Evolutionary conservation across 305 asterid genomes (phyloP), one percentile per base, ranked within the genome.

Genomic region (Rubia tinctorum): DNA sequence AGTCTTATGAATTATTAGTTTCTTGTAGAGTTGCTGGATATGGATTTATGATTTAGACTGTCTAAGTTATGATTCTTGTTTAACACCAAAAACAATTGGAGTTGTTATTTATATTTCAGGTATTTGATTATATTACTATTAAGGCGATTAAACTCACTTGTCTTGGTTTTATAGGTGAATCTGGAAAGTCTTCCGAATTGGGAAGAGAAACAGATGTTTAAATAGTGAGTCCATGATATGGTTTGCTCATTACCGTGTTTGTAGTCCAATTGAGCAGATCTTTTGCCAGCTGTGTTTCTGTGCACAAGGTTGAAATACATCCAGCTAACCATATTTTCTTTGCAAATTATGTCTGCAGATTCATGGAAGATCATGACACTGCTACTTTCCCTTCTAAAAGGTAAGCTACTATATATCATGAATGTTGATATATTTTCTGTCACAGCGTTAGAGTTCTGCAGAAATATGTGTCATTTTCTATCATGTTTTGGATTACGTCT

Each of bases 341-440:
- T 7, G 11, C 44, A 22, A 18, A 45, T 15, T 80, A 23, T 82
- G 39, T 79, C 43, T 71, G 40, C 96, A 95, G 98, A 77, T 95
- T 92, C 88, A 92, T 92, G 98, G 99, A 95, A 85, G 99, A 95
- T 82, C 99, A 95, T 86, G 92, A 95, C 72, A 95, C 99, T 11
- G 99, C 94, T 78, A 95, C 99, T 53, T 95, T 95, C 79, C 97
- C 99, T 72, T 90, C 97, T 40, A 95, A 88, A 84, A 93, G 88
- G 97, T 93, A 79, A 88, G 96, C 75, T 53, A 69, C 79, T 82
- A 68, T 74, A 72, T 74, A 72, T 68, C 64, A 20, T 80, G 39
- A n/a, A 18, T 69, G 34, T 18, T 69, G 64, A 51, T 53, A 18
- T 51, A 4, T 69, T 17, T 49, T 11, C 17, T 22, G 30, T 17